These are phyloP conservation scores for Pythium vanterpoolii DNA, from an alignment of 352 stramenopile genomes.

Conservation along the genomic window DNA sequence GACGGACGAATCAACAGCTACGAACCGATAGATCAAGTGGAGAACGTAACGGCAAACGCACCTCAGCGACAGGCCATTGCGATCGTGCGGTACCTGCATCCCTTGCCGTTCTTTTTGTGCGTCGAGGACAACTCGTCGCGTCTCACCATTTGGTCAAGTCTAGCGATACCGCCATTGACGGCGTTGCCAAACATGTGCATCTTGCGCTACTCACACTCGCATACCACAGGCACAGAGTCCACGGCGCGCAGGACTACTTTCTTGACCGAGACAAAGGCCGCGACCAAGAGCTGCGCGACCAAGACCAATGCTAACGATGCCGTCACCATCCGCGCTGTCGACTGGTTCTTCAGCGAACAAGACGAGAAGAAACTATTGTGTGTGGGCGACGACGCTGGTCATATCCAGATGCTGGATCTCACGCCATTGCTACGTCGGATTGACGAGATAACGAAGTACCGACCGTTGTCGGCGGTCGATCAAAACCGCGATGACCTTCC, in stretches of 20 bases:
- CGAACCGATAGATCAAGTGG: too few species aligned
- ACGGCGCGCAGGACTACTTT: conserved; percentile 14
- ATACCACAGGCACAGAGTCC: conserved; percentile 9
- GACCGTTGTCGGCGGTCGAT: background rate
- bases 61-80: conserved; percentile 1
- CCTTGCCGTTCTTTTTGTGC: conserved; percentile 41
- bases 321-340: conserved; percentile 14
- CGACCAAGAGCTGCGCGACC: background rate
- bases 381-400: conserved; percentile 41
- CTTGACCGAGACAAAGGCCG: conserved; percentile 22
- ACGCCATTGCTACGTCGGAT: conserved; percentile 16
- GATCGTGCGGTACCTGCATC: conserved; percentile 33
- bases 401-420: conserved; percentile 19
- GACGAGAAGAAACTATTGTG: conserved; percentile 29
- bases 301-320: background rate
- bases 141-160: conserved; percentile 41
- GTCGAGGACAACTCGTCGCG: conserved; percentile 27
- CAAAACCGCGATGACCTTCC: background rate
- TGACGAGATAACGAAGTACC: conserved; percentile 19
- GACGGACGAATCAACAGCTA: conserved; percentile 12
- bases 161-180: conserved; percentile 26
- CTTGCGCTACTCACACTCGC: conserved; percentile 13
- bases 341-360: conserved; percentile 27
- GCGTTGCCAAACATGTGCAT: conserved; percentile 21
- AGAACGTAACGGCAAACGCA: background rate